These are phyloP conservation scores for Zasmidium cellare DNA, from an alignment of 2,329 filamentous ascomycete species.

Conservation along the genomic window DNA sequence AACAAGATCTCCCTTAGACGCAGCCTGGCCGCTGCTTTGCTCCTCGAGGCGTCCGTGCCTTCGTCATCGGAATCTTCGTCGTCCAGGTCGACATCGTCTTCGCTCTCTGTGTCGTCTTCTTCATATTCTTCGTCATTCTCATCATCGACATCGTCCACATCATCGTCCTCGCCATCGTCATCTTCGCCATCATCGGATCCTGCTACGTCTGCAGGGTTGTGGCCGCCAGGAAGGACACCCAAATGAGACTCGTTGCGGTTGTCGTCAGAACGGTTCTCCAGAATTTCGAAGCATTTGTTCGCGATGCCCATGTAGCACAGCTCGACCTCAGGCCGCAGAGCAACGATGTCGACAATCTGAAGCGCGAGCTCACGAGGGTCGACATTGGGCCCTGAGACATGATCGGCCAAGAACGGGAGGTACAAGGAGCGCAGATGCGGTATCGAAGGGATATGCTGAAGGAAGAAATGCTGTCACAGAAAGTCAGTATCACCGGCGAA, in stretches of 20 bases:
- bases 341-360: conserved; percentile 76
- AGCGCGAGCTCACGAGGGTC: conserved; percentile 71
- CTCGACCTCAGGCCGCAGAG: conserved; percentile 71
- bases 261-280: conserved; percentile 58
- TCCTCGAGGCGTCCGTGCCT: conserved; percentile 4
- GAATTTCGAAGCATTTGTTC: conserved; percentile 79
- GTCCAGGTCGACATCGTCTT: conserved; percentile 38
- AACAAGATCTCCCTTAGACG: conserved; percentile 76
- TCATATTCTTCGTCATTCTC: conserved; percentile 48
- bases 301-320: conserved; percentile 75
- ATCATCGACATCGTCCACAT: conserved; percentile 50
- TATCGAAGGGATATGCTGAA: conserved; percentile 71
- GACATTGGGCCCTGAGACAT: conserved; percentile 55
- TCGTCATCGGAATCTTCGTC: conserved; percentile 25
- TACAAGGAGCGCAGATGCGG: conserved; percentile 70
- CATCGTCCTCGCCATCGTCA: conserved; percentile 53
- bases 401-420: conserved; percentile 66
- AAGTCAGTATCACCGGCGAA: conserved; percentile 1
- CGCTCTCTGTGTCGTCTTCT: conserved; percentile 38
- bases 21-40: conserved; percentile 44
- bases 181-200: conserved; percentile 52
- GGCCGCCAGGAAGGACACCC: conserved; percentile 33
- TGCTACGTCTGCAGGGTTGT: conserved; percentile 44
- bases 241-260: conserved; percentile 51
- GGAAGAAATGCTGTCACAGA: conserved; percentile 66